Conservation (phyloP, 768 basidiomycete genomes). For the Russula earlei region DNA sequence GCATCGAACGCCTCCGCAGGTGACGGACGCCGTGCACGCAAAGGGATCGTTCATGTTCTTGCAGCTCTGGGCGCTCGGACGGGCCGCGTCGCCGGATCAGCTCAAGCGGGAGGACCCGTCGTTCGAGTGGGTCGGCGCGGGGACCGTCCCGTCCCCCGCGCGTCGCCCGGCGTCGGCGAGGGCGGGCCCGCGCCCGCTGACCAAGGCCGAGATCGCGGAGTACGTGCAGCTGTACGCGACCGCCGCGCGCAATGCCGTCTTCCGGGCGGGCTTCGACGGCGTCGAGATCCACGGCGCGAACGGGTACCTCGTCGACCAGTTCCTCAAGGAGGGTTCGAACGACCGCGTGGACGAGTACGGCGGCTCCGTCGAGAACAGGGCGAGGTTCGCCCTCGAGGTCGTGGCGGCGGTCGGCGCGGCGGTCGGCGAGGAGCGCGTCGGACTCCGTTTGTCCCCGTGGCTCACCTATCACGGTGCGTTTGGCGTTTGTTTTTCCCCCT, state of each 20-base stretch:
- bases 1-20: too few relatives aligned
- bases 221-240: conserved; percentile 41
- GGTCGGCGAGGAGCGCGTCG: conserved; percentile 34
- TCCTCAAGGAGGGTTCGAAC: conserved; percentile 31
- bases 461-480: conserved; percentile 8
- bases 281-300: conserved; percentile 31
- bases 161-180: conserved; percentile 25
- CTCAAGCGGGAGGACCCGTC: conserved; percentile 21
- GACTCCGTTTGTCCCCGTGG: conserved; percentile 33
- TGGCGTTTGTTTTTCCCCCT: neutral
- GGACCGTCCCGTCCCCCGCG: conserved; percentile 19
- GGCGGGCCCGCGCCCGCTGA: conserved; percentile 39
- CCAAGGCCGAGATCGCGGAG: conserved; percentile 39
- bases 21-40: conserved; percentile 36
- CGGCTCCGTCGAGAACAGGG: conserved; percentile 39
- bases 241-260: conserved; percentile 13
- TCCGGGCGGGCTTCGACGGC: conserved; percentile 34
- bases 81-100: conserved; percentile 23
- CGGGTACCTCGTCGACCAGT: conserved; percentile 34
- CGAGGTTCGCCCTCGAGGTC: conserved; percentile 37
- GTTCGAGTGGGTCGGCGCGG: conserved; percentile 24
- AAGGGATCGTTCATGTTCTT: conserved; percentile 34
- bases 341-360: conserved; percentile 41
- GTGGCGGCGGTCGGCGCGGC: conserved; percentile 31
- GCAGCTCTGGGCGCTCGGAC: conserved; percentile 44